Evolutionary conservation across 1,284 basidiomycete genomes (phyloP).

Genomic region (Trichosporon sp.): DNA sequence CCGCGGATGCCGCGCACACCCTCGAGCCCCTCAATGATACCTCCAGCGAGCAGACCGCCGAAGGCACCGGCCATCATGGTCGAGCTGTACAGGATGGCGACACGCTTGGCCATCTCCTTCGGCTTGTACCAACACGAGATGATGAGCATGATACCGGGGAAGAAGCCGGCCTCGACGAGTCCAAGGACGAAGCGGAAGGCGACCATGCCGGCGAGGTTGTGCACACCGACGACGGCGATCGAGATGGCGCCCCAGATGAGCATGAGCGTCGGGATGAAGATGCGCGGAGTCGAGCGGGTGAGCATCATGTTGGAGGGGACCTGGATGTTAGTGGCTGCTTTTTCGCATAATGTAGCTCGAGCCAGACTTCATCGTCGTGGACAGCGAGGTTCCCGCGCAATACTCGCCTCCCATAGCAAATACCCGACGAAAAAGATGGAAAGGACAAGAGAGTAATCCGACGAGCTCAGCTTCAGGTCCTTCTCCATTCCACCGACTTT

Average conservation of each 20-base stretch:
- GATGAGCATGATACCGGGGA: conserved; percentile 39
- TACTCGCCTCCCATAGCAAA: conserved; percentile 27
- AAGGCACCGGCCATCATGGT: conserved; percentile 40
- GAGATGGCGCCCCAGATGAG: conserved; percentile 30
- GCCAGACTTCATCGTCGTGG: conserved; percentile 22
- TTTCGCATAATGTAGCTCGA: no score
- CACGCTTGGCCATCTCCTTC: conserved; percentile 31
- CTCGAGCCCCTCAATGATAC: conserved; percentile 36
- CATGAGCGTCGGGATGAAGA: conserved; percentile 43
- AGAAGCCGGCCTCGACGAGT: conserved; percentile 42
- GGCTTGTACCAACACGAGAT: conserved; percentile 23
- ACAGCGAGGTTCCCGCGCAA: conserved; percentile 29
- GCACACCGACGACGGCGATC: conserved; percentile 33
- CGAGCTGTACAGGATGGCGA: conserved; percentile 39
- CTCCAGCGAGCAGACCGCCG: conserved; percentile 41
- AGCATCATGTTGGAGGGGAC: conserved; percentile 46
- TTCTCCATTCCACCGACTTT: conserved; percentile 46
- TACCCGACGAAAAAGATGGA: conserved; percentile 41
- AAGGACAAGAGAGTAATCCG: conserved; percentile 42
- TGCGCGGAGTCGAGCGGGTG: conserved; percentile 38
- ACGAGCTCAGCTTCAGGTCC: conserved; percentile 38
- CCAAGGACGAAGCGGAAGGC: conserved; percentile 46
- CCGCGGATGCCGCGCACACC: conserved; percentile 27
- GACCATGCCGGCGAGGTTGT: conserved; percentile 42
- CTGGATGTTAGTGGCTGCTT: no score